A percentile compares a stretch with the other conserved stretches of the same genome.
phyloP scores from a whole-genome alignment of 2,329 filamentous ascomycete species.

The Trichophyton equinum region DNA sequence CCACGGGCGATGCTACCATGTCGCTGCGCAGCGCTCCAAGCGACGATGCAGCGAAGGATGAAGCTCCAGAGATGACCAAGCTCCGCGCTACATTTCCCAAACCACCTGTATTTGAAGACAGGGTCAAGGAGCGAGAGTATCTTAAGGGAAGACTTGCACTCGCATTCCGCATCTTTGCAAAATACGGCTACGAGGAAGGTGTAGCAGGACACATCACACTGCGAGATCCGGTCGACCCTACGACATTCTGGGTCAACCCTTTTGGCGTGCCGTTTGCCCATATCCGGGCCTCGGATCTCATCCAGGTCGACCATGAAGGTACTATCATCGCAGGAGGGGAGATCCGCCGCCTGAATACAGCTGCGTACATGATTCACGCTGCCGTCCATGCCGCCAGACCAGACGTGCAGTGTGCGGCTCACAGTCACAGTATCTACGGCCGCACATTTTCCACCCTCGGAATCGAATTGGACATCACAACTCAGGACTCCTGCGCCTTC shows the following conservation, averaged over 20 bases:
- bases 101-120: conserved; percentile 30
- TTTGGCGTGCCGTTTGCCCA: conserved; percentile 49
- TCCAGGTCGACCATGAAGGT: conserved; percentile 50
- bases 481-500: conserved; percentile 36
- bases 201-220: conserved; percentile 54
- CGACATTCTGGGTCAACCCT: conserved; percentile 55
- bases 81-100: conserved; percentile 19
- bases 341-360: conserved; percentile 35
- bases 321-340: conserved; percentile 51
- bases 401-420: conserved; percentile 43
- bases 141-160: conserved; percentile 44
- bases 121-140: conserved; percentile 39
- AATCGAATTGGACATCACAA: conserved; percentile 32
- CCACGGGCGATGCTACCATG: background rate
- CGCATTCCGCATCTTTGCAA: conserved; percentile 47
- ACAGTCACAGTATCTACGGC: conserved; percentile 44
- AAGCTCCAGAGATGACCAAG: background rate
- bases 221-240: conserved; percentile 47
- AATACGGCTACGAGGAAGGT: conserved; percentile 46
- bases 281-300: conserved; percentile 54
- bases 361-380: conserved; percentile 41
- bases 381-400: conserved; percentile 45
- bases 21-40: background rate
- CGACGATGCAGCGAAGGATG: background rate
- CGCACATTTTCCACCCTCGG: conserved; percentile 32